A percentile compares a stretch with the other conserved stretches of the same genome.
These are phyloP conservation scores for Globisporangium carolinianum DNA, from an alignment of 352 stramenopile species.

Conservation along the genomic window DNA sequence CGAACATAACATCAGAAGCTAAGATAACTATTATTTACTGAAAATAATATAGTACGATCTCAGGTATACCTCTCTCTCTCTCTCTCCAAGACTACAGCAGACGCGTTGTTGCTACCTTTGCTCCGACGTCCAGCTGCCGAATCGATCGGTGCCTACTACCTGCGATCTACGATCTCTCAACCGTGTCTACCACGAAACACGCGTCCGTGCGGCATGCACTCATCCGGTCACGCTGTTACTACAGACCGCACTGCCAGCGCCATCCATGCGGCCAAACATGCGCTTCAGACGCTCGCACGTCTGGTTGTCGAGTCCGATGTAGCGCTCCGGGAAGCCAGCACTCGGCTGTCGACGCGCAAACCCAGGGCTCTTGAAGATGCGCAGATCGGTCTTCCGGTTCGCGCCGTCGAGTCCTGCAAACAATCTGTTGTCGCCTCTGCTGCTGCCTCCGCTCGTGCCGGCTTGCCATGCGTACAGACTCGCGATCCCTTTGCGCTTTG, in stretches of 20 bases:
- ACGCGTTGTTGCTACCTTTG: too few relatives aligned
- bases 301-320: slow-evolving; percentile 74
- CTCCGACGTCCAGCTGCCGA: too few relatives aligned
- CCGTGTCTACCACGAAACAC: too few relatives aligned
- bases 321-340: slow-evolving; percentile 56
- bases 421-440: neutral
- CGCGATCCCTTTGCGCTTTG: neutral
- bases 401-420: neutral
- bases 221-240: too few relatives aligned
- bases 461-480: slow-evolving; percentile 4
- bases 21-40: too few relatives aligned
- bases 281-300: slow-evolving; percentile 68
- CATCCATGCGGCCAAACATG: slow-evolving; percentile 65
- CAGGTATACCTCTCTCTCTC: too few relatives aligned
- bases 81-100: too few relatives aligned
- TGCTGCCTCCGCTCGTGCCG: neutral
- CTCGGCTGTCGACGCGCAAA: slow-evolving; percentile 41
- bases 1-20: too few relatives aligned
- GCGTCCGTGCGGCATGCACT: too few relatives aligned
- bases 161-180: too few relatives aligned
- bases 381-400: slow-evolving; percentile 44
- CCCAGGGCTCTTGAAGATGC: slow-evolving; percentile 75
- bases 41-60: too few relatives aligned
- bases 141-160: too few relatives aligned
- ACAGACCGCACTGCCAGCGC: neutral